Evolutionary conservation across 805 yeast genomes (phyloP).

Genomic region (Pichia occidentalis): DNA sequence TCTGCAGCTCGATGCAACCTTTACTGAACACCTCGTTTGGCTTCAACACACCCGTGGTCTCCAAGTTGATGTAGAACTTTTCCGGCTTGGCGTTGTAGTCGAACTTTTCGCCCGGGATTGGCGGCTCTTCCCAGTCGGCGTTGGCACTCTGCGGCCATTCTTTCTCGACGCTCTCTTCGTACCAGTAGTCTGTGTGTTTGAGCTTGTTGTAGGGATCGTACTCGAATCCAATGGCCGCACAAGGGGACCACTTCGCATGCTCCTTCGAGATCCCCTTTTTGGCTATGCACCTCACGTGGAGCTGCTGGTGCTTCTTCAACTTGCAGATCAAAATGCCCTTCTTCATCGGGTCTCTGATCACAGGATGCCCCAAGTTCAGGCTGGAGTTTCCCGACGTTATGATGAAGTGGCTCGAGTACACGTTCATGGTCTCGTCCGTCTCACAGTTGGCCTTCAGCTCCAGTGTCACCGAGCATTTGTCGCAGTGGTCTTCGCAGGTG

Average conservation of each 20-base stretch:
- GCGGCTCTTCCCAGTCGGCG: slow-evolving; percentile 95
- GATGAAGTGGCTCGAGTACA: slow-evolving; percentile 76
- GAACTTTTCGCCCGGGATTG: slow-evolving; percentile 77
- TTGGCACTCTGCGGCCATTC: slow-evolving; percentile 94
- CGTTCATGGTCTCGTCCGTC: slow-evolving; percentile 79
- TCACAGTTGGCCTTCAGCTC: slow-evolving; percentile 81
- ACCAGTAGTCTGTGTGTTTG: slow-evolving; percentile 95
- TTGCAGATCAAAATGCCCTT: slow-evolving; percentile 90
- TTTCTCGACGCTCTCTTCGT: slow-evolving; percentile 74
- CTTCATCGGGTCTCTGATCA: slow-evolving; percentile 66
- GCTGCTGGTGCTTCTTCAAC: slow-evolving; percentile 86
- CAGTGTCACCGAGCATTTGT: slow-evolving; percentile 85
- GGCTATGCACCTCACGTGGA: slow-evolving; percentile 85
- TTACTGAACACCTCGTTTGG: slow-evolving; percentile 86
- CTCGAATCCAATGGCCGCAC: slow-evolving; percentile 92
- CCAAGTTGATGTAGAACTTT: slow-evolving; percentile 81
- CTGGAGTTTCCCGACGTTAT: slow-evolving; percentile 30
- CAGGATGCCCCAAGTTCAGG: slow-evolving; percentile 67
- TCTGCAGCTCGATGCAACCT: slow-evolving; percentile 79
- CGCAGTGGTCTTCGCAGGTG: slow-evolving; percentile 96
- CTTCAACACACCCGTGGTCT: slow-evolving; percentile 82
- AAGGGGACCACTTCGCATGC: slow-evolving; percentile 98
- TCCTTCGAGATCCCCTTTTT: slow-evolving; percentile 96
- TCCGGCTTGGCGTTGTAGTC: slow-evolving; percentile 80
- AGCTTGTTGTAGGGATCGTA: slow-evolving; percentile 99